These are phyloP conservation scores for Botrytis squamosa DNA, from an alignment of 2,329 filamentous ascomycete genomes.

Conservation along the genomic window DNA sequence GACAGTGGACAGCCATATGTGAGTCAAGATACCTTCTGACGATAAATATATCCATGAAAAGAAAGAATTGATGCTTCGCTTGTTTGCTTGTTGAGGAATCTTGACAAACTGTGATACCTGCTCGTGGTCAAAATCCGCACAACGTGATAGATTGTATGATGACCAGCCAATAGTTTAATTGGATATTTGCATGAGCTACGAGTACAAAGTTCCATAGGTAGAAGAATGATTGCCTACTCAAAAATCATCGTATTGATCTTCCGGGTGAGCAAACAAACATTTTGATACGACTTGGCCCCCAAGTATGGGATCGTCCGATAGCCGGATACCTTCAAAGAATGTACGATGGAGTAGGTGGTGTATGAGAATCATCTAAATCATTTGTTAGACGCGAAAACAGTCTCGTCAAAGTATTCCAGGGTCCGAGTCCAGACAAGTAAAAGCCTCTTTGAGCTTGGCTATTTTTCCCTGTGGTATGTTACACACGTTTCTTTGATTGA, in stretches of 20 bases:
- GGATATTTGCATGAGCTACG: not conserved
- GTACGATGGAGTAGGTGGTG: not conserved
- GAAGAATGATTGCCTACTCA: not conserved
- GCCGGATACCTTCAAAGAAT: not conserved
- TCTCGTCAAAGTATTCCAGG: not conserved
- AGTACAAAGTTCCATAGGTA: not conserved
- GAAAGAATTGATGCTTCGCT: not conserved
- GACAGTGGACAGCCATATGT: not conserved
- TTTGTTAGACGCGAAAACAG: too few species aligned
- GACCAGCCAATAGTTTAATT: not conserved
- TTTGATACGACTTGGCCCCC: not conserved
- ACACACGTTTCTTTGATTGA: not conserved
- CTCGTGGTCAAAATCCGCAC: not conserved
- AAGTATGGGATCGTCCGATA: not conserved
- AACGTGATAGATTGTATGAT: not conserved
- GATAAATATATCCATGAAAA: not conserved
- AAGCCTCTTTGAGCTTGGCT: not conserved
- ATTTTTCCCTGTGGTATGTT: not conserved
- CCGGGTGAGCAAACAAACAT: slow-evolving; percentile 14
- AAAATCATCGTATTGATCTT: not conserved
- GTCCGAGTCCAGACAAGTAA: not conserved
- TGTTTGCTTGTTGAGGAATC: slow-evolving; percentile 12
- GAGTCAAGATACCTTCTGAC: slow-evolving; percentile 15
- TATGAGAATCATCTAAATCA: too few species aligned
- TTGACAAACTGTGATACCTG: slow-evolving; percentile 13